These are phyloP conservation scores for Phaffomyces opuntiae DNA, from an alignment of 805 yeast genomes.

Conservation along the genomic window DNA sequence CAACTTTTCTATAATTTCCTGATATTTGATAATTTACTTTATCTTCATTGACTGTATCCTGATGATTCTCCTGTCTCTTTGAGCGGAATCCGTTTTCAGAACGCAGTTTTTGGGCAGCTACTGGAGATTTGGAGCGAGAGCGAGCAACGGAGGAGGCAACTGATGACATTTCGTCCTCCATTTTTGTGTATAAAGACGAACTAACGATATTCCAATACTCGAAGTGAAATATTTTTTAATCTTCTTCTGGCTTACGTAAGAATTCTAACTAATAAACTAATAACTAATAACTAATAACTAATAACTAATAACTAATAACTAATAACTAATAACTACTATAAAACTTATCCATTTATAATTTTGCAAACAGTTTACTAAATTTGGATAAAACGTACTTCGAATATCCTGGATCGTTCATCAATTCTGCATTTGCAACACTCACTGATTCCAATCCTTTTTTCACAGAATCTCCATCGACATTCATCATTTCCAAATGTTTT, in stretches of 20 bases:
- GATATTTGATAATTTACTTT: constrained; percentile 50
- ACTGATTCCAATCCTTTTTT: constrained; percentile 43
- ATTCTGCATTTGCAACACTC: constrained; percentile 43
- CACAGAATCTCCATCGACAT: constrained; percentile 29
- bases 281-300: too few relatives aligned
- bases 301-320: too few relatives aligned
- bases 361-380: constrained; percentile 4
- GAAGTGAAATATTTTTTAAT: too few relatives aligned
- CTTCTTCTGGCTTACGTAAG: too few relatives aligned
- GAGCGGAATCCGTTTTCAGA: constrained; percentile 16
- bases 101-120: constrained; percentile 6
- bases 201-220: too few relatives aligned
- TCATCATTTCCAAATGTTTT: constrained; percentile 38
- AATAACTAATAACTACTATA: too few relatives aligned
- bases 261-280: too few relatives aligned
- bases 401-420: constrained; percentile 12
- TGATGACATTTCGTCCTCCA: too few relatives aligned
- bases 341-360: not conserved
- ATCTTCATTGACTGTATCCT: constrained; percentile 23
- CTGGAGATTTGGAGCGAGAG: constrained; percentile 9
- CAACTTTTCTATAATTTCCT: constrained; percentile 60
- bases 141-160: not conserved
- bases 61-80: constrained; percentile 17
- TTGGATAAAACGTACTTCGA: constrained; percentile 8
- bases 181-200: too few relatives aligned